A percentile compares a stretch with the other conserved stretches of the same genome.
These are phyloP conservation scores for Backusella mclennaniae DNA, from an alignment of 192 early-diverging fungal species.

Conservation along the genomic window DNA sequence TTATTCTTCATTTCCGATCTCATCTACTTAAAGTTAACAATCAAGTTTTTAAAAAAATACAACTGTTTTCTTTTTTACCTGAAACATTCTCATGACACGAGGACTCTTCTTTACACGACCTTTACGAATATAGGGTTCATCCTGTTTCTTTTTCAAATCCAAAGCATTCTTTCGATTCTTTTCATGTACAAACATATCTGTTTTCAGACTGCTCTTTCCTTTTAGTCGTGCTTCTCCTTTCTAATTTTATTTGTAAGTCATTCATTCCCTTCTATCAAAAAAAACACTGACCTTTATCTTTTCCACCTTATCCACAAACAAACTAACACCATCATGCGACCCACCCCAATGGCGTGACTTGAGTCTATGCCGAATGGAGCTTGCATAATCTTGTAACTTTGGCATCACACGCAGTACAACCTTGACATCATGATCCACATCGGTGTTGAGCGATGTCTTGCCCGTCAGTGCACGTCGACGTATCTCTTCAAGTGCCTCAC, in stretches of 20 bases:
- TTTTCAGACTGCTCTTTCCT: conserved; percentile 17
- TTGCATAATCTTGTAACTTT: conserved; percentile 65
- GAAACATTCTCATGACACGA: conserved; percentile 16
- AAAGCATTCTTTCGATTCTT: conserved; percentile 11
- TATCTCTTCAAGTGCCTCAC: background rate
- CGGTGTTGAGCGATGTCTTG: background rate
- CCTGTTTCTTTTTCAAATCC: background rate
- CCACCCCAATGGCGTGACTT: conserved; percentile 68
- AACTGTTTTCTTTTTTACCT: conserved; percentile 5
- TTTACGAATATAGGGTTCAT: background rate
- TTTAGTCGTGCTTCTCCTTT: conserved; percentile 21
- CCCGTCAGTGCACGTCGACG: background rate
- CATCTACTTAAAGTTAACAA: background rate
- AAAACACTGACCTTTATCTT: conserved; percentile 50
- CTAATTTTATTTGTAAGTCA: background rate
- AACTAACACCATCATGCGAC: conserved; percentile 73
- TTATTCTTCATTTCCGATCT: conserved; percentile 5
- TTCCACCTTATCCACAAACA: conserved; percentile 58
- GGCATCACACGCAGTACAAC: conserved; percentile 73
- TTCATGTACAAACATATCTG: conserved; percentile 20
- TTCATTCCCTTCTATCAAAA: no score
- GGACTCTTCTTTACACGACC: conserved; percentile 8
- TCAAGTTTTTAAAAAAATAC: no score
- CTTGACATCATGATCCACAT: conserved; percentile 61
- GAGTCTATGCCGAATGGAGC: conserved; percentile 52